Evolutionary conservation across 768 basidiomycete species (phyloP).

Genomic region (Pleurotus giganteus): DNA sequence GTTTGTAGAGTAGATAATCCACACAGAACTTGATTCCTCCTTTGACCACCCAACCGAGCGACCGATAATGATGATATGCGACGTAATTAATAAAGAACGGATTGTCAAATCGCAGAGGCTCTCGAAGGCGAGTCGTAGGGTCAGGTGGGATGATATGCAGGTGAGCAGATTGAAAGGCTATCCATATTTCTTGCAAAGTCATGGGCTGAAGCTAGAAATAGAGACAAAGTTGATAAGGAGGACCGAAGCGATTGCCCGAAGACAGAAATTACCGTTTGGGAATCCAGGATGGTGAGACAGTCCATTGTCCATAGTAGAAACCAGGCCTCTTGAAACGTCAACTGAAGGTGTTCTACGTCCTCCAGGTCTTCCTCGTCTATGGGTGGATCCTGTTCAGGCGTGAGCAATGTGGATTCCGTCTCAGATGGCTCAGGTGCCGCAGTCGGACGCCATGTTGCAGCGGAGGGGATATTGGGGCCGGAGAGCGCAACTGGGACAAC

Average conservation of each 20-base stretch:
- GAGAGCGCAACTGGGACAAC: conserved; percentile 60
- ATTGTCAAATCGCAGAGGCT: conserved; percentile 69
- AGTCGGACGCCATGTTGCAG: conserved; percentile 73
- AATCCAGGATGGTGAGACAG: conserved; percentile 70
- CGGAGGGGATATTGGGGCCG: conserved; percentile 68
- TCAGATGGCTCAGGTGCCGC: conserved; percentile 1
- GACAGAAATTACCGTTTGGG: conserved; percentile 53
- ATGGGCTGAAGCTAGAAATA: conserved; percentile 48
- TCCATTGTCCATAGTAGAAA: conserved; percentile 84
- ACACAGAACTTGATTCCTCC: conserved; percentile 97
- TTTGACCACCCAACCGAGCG: conserved; percentile 96
- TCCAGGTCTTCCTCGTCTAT: conserved; percentile 49
- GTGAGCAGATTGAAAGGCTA: conserved; percentile 57
- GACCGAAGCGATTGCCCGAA: conserved; percentile 2
- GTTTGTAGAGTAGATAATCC: conserved; percentile 91
- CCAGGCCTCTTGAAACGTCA: conserved; percentile 87
- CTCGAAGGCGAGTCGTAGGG: conserved; percentile 22
- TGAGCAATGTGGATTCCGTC: conserved; percentile 18
- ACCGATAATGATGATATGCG: conserved; percentile 92
- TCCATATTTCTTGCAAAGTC: conserved; percentile 59
- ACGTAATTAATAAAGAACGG: conserved; percentile 90
- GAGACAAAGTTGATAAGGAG: conserved; percentile 2
- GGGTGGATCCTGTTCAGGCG: conserved; percentile 31
- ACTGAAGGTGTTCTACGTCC: conserved; percentile 87
- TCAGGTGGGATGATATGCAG: conserved; percentile 28